These are phyloP conservation scores for Nicotiana tomentosiformis DNA, from an alignment of 257 asterid species.

Conservation along the genomic window DNA sequence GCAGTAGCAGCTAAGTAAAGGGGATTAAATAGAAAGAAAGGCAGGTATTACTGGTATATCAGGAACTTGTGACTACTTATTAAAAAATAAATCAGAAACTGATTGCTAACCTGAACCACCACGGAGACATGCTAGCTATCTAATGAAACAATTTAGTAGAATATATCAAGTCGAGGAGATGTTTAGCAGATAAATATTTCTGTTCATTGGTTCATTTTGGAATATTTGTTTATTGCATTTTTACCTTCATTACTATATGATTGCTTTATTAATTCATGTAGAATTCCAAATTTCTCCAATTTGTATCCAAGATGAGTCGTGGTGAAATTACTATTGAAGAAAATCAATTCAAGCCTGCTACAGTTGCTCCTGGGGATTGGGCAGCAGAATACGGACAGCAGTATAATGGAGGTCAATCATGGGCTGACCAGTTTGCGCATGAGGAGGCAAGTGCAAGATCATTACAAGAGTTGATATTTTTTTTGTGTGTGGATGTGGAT, in stretches of 20 bases:
- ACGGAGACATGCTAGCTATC: not conserved
- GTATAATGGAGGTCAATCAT: slow-evolving; percentile 68
- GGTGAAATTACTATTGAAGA: slow-evolving; percentile 92
- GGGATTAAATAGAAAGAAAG: too few species aligned
- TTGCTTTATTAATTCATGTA: slow-evolving; percentile 22
- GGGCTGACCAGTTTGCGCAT: slow-evolving; percentile 85
- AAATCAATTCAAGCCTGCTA: slow-evolving; percentile 78
- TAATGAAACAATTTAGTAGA: not conserved
- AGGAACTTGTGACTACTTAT: not conserved
- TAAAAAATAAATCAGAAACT: not conserved
- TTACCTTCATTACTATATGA: not conserved
- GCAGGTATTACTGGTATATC: not conserved
- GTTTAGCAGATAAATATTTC: slow-evolving; percentile 6
- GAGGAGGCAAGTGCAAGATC: slow-evolving; percentile 62
- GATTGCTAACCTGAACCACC: slow-evolving; percentile 3
- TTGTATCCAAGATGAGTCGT: slow-evolving; percentile 98
- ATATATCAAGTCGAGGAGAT: not conserved
- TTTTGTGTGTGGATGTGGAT: not conserved
- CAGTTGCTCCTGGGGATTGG: slow-evolving; percentile 84
- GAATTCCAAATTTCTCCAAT: slow-evolving; percentile 96
- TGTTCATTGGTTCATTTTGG: not conserved
- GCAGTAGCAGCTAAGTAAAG: too few species aligned
- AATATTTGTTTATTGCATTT: not conserved
- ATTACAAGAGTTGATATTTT: not conserved
- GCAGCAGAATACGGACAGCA: slow-evolving; percentile 84